Conservation (phyloP, 257 asterid species). For the Striga asiatica region DNA sequence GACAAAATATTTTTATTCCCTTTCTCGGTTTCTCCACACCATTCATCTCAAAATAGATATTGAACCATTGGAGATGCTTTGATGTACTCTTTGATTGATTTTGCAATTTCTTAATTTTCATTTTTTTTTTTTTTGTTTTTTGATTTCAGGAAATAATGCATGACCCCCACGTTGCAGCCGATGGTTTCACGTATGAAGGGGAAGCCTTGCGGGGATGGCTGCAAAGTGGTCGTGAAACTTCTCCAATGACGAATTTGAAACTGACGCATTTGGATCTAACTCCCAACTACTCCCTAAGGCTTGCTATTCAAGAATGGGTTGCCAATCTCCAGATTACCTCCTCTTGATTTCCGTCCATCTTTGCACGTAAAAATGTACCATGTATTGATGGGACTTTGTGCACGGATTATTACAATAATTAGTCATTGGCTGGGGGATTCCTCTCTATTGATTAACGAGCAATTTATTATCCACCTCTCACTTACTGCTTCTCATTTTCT, state of each 20-base stretch:
- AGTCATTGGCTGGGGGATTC: background rate
- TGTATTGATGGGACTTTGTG: background rate
- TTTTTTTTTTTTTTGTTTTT: too few relatives aligned
- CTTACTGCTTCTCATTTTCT: too few relatives aligned
- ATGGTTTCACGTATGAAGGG: conserved; percentile 85
- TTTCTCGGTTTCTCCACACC: too few relatives aligned
- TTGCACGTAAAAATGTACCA: conserved; percentile 11
- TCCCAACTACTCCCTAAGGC: conserved; percentile 58
- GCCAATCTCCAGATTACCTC: conserved; percentile 25
- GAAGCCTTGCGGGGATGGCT: conserved; percentile 79
- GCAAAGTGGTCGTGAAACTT: conserved; percentile 51
- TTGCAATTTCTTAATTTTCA: background rate
- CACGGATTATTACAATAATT: background rate
- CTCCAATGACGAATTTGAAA: conserved; percentile 84
- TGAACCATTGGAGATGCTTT: too few relatives aligned
- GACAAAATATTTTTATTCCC: too few relatives aligned
- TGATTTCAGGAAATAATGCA: conserved; percentile 79
- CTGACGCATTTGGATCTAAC: conserved; percentile 37
- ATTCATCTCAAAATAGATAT: too few relatives aligned
- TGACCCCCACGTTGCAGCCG: conserved; percentile 85
- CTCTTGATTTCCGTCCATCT: background rate
- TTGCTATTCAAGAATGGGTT: conserved; percentile 72
- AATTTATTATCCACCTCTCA: too few relatives aligned
- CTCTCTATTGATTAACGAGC: too few relatives aligned
- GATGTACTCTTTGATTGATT: background rate